Evolutionary conservation across 345 rosid genomes (phyloP), one percentile per base, ranked within the genome.

Genomic region (Hibiscus trionum): DNA sequence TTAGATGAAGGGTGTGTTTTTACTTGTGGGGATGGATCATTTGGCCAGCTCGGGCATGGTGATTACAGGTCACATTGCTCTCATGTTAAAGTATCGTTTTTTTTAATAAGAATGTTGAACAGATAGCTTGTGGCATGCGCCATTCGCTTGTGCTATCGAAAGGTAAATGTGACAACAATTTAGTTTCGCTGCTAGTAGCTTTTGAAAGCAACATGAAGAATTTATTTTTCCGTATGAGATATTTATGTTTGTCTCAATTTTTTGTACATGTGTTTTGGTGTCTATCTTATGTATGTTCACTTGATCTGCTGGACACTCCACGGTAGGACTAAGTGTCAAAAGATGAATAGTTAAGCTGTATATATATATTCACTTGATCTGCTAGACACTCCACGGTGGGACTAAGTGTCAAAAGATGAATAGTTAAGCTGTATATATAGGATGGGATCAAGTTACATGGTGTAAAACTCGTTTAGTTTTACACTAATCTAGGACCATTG

Each of bases 21-120:
- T 42, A 91, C 95, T 31, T 90, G 98, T 58, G 98, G 98, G 49
- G 91, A 87, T 87, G 97, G 95, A 14, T 81, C 92, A 0, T 94
- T 94, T 80, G 98, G 98, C 71, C 97, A 94, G 86, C 97, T 94
- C 62, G 98, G 98, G 74, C 96, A 87, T 79, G 96, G 95, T 19
- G 95, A 91, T 77, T 82, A 79, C 57, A 68, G 72, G 61, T 83
- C 94, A 24, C 75, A 69, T 69, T 70, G 65, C 82, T 64, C 66
- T 84, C 97, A 94, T 52, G 69, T 81, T 72, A 75, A 85, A 83
- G 92, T 91, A 73, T 77, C 84, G 10, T 90, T 72, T 80, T 91
- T 94, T 80, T n/a, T 44, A 42, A 80, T 47, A 83, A 78, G 52
- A 80, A 68, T 72, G 93, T 90, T 70, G 72, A 77, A 64, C 88